Base-by-base conservation (phyloP, 495 filamentous ascomycete species). In the Neurospora pannonica region DNA sequence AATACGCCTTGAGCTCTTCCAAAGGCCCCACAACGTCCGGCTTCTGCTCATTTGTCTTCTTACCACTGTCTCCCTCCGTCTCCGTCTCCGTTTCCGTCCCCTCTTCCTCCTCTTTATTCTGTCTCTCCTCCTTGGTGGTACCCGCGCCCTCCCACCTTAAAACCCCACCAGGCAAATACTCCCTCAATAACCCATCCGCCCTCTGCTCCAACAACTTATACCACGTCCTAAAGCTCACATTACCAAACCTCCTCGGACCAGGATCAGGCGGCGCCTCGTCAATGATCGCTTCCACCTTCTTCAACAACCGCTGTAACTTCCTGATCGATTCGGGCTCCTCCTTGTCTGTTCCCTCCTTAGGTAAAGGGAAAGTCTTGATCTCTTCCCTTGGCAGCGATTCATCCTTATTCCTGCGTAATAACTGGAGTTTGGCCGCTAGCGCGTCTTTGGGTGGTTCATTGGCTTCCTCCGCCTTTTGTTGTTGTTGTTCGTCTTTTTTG, bases 171-270 rank as follows among this genome's bases (percentile, higher is more conserved):
- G 92, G 88, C 19, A 97, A 78, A 79, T 87, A 88, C 71, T 90
- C 84, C 39, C 86, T 81, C 34, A 99, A 82, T 19, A 97, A 84
- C 15, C 74, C 83, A 3, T 86, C 78, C 2, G 86, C 83, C 31
- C 90, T 84, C 71, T 87, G 84, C 72, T 91, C 89, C 38, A 95
- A 84, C 15, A 93, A 79, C 73, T 89, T 82, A 79, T 92, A 87
- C 94, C 95, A 99, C 76, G 84, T 92, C 28, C 94, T 87, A 81
- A 97, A 98, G 75, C 91, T 92, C 54, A 93, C 83, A 81, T 99
- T 98, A 6, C 97, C 96, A 80, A 98, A 99, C 71, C 96, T 86
- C 38, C 96, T 85, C 13, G 95, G 94, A 31, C 95, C 94, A 17
- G 87, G 86, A 77, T 97, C 92, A 8, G 94, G 94, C 10, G 95